phyloP scores from a whole-genome alignment of 169 alveolate genomes.

The Theileria annulata region DNA sequence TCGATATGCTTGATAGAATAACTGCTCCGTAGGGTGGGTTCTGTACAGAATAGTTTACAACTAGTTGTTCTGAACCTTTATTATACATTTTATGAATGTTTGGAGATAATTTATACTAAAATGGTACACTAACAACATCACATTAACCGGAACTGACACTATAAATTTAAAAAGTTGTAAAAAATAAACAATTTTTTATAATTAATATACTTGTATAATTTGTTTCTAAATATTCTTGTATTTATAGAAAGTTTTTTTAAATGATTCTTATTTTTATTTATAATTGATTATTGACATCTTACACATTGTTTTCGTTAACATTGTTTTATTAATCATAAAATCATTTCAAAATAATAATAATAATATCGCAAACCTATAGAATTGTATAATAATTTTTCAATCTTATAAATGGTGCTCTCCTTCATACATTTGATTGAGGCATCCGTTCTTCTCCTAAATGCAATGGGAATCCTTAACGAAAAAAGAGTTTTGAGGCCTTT shows the following conservation, averaged over 20 bases:
- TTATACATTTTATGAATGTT: slow-evolving; percentile 10
- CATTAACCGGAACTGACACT: neutral
- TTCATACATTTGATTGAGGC: slow-evolving; percentile 65
- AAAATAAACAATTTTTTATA: too few relatives aligned
- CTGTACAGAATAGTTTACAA: slow-evolving; percentile 49
- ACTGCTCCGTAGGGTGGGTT: slow-evolving; percentile 62
- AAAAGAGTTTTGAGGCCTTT: slow-evolving; percentile 64
- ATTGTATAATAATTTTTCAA: neutral
- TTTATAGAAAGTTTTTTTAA: too few relatives aligned
- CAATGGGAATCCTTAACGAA: slow-evolving; percentile 69
- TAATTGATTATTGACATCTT: too few relatives aligned
- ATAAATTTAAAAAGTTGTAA: neutral
- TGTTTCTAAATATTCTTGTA: too few relatives aligned
- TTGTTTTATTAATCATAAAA: too few relatives aligned
- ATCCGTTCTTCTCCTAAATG: slow-evolving; percentile 55
- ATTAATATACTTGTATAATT: too few relatives aligned
- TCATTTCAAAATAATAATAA: too few relatives aligned
- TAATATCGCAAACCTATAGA: too few relatives aligned
- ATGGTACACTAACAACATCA: neutral
- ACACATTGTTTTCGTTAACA: too few relatives aligned
- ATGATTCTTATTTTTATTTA: too few relatives aligned
- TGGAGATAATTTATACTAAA: neutral
- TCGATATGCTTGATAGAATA: slow-evolving; percentile 39
- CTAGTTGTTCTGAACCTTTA: slow-evolving; percentile 8
- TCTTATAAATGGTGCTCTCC: slow-evolving; percentile 42